Conservation (phyloP, 2,329 filamentous ascomycete species). For the Dactylella cylindrospora region DNA sequence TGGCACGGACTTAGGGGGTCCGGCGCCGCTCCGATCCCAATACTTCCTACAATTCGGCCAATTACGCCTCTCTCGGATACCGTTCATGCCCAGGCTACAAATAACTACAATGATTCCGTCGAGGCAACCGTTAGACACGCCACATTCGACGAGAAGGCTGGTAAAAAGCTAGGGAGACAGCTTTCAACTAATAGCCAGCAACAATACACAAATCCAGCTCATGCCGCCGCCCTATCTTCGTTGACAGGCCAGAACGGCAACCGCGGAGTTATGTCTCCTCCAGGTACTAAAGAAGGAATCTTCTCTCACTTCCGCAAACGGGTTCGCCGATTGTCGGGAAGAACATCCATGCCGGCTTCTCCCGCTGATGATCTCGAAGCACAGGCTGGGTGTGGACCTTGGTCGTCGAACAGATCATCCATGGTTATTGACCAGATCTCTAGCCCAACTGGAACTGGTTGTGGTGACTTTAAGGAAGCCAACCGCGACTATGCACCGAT, state of each 20-base stretch:
- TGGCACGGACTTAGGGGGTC: slow-evolving; percentile 59
- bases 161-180: slow-evolving; percentile 93
- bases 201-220: slow-evolving; percentile 49
- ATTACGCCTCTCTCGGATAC: slow-evolving; percentile 95
- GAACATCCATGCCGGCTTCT: slow-evolving; percentile 78
- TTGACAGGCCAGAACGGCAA: slow-evolving; percentile 42
- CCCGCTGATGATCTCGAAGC: slow-evolving; percentile 86
- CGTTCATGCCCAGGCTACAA: slow-evolving; percentile 76
- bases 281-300: slow-evolving; percentile 89
- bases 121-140: slow-evolving; percentile 18
- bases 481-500: slow-evolving; percentile 42
- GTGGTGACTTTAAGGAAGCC: slow-evolving; percentile 50
- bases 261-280: slow-evolving; percentile 70
- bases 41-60: slow-evolving; percentile 88
- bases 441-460: slow-evolving; percentile 53
- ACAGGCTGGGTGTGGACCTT: slow-evolving; percentile 87
- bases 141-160: slow-evolving; percentile 64
- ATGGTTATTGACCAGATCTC: slow-evolving; percentile 69
- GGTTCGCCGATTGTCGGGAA: slow-evolving; percentile 85
- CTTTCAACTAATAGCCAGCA: slow-evolving; percentile 90
- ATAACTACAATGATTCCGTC: slow-evolving; percentile 42
- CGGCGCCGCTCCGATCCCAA: slow-evolving; percentile 86
- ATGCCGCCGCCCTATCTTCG: slow-evolving; percentile 48
- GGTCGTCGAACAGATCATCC: slow-evolving; percentile 81
- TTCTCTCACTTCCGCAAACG: slow-evolving; percentile 96